A percentile compares a stretch with the other conserved stretches of the same genome.
These are phyloP conservation scores for Vigna unguiculata DNA, from an alignment of 306 rosid species.

Conservation along the genomic window DNA sequence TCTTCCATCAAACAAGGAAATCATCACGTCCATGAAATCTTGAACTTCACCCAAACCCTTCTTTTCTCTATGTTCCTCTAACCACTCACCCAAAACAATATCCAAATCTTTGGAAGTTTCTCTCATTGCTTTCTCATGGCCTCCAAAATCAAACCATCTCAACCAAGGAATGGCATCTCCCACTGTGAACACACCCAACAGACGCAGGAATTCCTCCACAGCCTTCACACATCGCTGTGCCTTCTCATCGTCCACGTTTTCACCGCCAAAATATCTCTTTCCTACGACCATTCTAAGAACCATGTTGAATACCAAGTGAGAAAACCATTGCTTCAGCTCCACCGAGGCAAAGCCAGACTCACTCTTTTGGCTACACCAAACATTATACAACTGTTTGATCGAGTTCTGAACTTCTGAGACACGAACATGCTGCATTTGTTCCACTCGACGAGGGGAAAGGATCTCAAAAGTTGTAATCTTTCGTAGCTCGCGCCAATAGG, in stretches of 20 bases:
- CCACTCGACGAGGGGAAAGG: background rate
- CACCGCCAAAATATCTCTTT: background rate
- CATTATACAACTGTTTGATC: background rate
- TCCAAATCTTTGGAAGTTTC: constrained; percentile 32
- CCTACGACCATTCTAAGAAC: constrained; percentile 18
- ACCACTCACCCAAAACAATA: constrained; percentile 2
- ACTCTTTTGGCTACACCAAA: background rate
- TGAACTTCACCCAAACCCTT: too few relatives aligned
- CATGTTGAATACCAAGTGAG: background rate
- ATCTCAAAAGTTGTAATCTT: constrained; percentile 22
- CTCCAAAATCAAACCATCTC: constrained; percentile 42
- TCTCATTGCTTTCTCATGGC: constrained; percentile 46
- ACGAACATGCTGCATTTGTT: background rate
- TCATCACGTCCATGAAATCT: constrained; percentile 33
- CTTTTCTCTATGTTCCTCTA: too few relatives aligned
- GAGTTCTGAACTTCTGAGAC: constrained; percentile 17
- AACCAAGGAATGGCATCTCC: constrained; percentile 41
- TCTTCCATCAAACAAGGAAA: constrained; percentile 18
- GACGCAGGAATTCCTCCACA: background rate
- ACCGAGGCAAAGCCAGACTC: background rate
- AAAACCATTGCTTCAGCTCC: constrained; percentile 34
- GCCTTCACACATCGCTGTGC: background rate
- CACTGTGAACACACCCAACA: background rate
- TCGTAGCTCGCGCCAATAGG: constrained; percentile 40
- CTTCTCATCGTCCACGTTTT: background rate